A percentile compares a stretch with the other conserved stretches of the same genome.
These are phyloP conservation scores for Pseudogymnoascus sp. DNA, from an alignment of 2,329 filamentous ascomycete species.

Conservation along the genomic window DNA sequence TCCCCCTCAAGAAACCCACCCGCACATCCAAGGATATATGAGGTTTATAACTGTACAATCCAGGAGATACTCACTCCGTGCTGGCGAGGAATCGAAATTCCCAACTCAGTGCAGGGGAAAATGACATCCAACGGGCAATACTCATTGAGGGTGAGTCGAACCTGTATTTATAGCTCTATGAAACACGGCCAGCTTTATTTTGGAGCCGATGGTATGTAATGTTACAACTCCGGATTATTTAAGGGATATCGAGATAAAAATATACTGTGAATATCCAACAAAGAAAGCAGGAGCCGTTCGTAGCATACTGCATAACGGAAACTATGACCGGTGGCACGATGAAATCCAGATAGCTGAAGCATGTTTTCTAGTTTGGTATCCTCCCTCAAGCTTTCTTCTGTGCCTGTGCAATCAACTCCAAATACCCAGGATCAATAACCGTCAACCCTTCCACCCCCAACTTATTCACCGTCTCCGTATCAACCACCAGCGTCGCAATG, in stretches of 20 bases:
- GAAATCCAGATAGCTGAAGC: neutral
- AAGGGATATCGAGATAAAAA: too few species aligned
- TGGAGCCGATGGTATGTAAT: too few species aligned
- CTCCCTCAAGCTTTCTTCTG: neutral
- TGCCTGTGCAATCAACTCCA: slow-evolving; percentile 20
- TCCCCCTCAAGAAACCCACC: neutral
- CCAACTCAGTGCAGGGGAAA: neutral
- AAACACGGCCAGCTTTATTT: too few species aligned
- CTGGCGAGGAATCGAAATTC: too few species aligned
- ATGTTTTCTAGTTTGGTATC: neutral
- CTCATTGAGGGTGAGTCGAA: neutral
- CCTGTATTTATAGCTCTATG: neutral
- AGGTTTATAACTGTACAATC: neutral
- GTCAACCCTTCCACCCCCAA: slow-evolving; percentile 25
- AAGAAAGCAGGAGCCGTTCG: neutral
- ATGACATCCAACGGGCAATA: neutral
- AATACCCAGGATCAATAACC: slow-evolving; percentile 30
- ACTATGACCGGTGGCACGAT: neutral
- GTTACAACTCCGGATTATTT: too few species aligned
- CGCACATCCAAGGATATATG: neutral
- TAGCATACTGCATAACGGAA: neutral
- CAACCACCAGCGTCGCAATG: slow-evolving; percentile 34
- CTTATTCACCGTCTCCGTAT: slow-evolving; percentile 31
- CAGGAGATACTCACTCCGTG: neutral
- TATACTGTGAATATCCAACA: neutral